phyloP scores from a whole-genome alignment of 2,329 filamentous ascomycete genomes.

The Ceratocystis variospora region DNA sequence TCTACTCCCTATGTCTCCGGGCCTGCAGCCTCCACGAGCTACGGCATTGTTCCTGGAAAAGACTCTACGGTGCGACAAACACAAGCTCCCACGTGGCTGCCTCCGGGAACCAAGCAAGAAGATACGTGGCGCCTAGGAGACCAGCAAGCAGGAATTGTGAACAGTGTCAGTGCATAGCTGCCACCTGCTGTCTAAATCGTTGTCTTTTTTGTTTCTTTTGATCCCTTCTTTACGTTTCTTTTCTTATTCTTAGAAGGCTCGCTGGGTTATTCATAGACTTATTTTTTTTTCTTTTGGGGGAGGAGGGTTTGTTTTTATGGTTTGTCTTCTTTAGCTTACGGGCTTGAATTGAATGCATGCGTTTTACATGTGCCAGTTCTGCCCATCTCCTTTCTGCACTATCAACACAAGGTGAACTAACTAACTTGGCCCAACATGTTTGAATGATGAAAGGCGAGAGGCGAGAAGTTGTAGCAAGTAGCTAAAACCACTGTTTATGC shows the following conservation, averaged over 20 bases:
- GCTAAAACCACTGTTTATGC: background rate
- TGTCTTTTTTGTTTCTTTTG: constrained; percentile 27
- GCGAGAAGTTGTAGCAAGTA: background rate
- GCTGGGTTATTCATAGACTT: constrained; percentile 6
- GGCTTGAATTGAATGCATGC: background rate
- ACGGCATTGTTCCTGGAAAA: constrained; percentile 5
- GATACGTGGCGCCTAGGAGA: constrained; percentile 55
- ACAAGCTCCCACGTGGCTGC: constrained; percentile 44
- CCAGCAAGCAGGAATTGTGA: constrained; percentile 17
- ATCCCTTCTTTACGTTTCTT: constrained; percentile 22
- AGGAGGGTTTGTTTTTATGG: constrained; percentile 1
- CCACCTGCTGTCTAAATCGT: background rate
- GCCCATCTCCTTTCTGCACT: background rate
- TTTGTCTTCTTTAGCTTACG: background rate
- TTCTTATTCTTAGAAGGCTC: constrained; percentile 2
- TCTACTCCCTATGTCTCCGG: background rate
- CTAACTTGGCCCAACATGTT: background rate
- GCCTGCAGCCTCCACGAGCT: constrained; percentile 7
- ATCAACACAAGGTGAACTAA: background rate
- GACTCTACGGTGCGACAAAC: constrained; percentile 1
- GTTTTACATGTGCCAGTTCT: background rate
- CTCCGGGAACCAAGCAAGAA: constrained; percentile 71
- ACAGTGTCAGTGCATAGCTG: constrained; percentile 23
- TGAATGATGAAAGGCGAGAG: background rate
- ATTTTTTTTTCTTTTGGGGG: background rate